A percentile compares a stretch with the other conserved stretches of the same genome.
Evolutionary conservation across 352 stramenopile species (phyloP).

Genomic region (Globisporangium nodosum): DNA sequence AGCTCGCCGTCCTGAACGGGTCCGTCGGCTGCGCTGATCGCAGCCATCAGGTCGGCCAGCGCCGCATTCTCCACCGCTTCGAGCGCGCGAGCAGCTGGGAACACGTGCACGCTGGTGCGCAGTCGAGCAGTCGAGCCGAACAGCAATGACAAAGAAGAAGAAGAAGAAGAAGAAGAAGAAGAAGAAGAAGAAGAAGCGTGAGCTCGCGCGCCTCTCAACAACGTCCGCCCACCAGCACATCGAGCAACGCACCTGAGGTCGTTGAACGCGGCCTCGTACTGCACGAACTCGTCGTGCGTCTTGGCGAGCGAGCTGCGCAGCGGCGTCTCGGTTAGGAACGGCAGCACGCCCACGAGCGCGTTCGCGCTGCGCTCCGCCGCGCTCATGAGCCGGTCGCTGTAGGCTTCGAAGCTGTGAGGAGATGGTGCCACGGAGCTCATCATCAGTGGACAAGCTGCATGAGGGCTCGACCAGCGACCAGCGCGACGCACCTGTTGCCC

Average conservation of each 20-base stretch:
- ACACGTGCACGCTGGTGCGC: conserved; percentile 13
- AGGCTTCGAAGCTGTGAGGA: conserved; percentile 58
- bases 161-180: too few species aligned
- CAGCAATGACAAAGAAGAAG: background rate
- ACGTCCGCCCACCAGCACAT: background rate
- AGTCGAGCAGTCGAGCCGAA: background rate
- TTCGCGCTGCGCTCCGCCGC: conserved; percentile 31
- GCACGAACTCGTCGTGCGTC: conserved; percentile 42
- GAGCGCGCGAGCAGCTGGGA: conserved; percentile 3
- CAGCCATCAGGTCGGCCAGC: conserved; percentile 7
- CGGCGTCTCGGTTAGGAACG: conserved; percentile 39
- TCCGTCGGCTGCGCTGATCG: background rate
- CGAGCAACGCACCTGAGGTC: conserved; percentile 35
- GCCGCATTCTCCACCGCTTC: conserved; percentile 7
- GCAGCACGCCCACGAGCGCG: conserved; percentile 42
- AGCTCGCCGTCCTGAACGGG: conserved; percentile 1
- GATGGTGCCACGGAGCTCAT: background rate
- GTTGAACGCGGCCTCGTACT: conserved; percentile 78
- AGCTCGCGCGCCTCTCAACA: too few species aligned
- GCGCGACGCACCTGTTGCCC: conserved; percentile 66
- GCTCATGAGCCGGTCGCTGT: conserved; percentile 60
- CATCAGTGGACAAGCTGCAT: too few species aligned
- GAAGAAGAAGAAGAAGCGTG: too few species aligned
- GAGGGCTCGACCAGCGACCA: background rate
- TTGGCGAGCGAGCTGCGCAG: conserved; percentile 37